Conservation (phyloP, 2,329 filamentous ascomycete species). For the Monosporascus ibericus region DNA sequence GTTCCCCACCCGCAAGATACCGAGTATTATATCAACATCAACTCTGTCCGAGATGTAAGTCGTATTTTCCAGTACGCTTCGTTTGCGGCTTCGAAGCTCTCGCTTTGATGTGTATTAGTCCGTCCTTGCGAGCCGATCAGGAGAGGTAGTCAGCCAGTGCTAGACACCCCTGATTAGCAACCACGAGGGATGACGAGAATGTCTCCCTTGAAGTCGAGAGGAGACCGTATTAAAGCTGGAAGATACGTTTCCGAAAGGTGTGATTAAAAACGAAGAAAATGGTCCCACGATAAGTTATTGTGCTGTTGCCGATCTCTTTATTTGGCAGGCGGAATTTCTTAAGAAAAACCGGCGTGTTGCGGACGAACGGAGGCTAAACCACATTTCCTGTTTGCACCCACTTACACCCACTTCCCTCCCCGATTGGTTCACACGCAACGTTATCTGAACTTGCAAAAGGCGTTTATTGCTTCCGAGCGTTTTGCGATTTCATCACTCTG, state of each 20-base stretch:
- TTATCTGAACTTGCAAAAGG: background rate
- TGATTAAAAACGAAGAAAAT: constrained; percentile 3
- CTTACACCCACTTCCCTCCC: constrained; percentile 21
- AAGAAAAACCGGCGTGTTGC: constrained; percentile 18
- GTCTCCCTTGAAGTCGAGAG: background rate
- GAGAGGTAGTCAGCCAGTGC: background rate
- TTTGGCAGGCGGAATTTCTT: constrained; percentile 13
- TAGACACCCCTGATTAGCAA: background rate
- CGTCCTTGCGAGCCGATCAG: constrained; percentile 1
- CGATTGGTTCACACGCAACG: constrained; percentile 1
- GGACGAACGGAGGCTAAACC: constrained; percentile 42
- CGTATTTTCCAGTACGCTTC: background rate
- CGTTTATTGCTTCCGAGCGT: constrained; percentile 2
- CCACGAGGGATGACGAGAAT: background rate
- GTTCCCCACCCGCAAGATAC: constrained; percentile 92
- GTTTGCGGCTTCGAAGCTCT: background rate
- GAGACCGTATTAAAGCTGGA: background rate
- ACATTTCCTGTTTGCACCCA: constrained; percentile 23
- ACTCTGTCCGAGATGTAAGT: constrained; percentile 98
- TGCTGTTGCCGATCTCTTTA: constrained; percentile 15
- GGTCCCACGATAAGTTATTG: constrained; percentile 8
- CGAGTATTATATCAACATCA: constrained; percentile 99
- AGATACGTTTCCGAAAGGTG: background rate
- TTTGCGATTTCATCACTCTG: background rate
- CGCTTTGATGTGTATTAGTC: constrained; percentile 7